Evolutionary conservation across 805 yeast species (phyloP).

Genomic region (Kodamaea kakaduensis): DNA sequence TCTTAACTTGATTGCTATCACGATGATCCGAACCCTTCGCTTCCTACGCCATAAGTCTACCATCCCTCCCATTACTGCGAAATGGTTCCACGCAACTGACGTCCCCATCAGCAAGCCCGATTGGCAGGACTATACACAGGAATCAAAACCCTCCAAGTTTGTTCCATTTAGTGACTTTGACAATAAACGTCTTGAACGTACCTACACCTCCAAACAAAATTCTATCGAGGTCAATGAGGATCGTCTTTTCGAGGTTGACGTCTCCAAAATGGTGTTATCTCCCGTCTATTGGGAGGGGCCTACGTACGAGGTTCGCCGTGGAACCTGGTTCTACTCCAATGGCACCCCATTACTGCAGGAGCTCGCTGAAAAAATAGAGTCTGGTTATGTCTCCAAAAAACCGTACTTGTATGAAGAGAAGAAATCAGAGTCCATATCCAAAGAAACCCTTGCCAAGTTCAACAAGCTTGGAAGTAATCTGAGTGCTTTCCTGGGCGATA

Average conservation of each 20-base stretch:
- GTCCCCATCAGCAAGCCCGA: conserved; percentile 66
- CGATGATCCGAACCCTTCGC: conserved; percentile 6
- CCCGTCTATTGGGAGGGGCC: conserved; percentile 93
- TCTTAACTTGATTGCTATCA: conserved; percentile 5
- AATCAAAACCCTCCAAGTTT: conserved; percentile 53
- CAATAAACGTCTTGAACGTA: conserved; percentile 55
- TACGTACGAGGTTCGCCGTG: conserved; percentile 73
- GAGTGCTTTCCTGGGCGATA: conserved; percentile 7
- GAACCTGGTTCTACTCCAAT: conserved; percentile 71
- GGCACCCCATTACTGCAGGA: conserved; percentile 51
- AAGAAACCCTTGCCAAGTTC: conserved; percentile 19
- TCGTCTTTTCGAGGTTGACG: conserved; percentile 67
- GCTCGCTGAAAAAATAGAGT: conserved; percentile 58
- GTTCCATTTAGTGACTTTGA: conserved; percentile 65
- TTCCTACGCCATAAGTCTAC: background rate
- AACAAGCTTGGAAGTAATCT: conserved; percentile 13
- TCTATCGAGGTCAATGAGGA: conserved; percentile 74
- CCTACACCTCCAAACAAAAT: conserved; percentile 22
- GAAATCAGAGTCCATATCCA: conserved; percentile 8
- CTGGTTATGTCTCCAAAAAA: conserved; percentile 38
- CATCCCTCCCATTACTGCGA: conserved; percentile 12
- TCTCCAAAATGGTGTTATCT: conserved; percentile 47
- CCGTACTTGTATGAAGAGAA: conserved; percentile 9
- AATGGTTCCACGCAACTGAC: conserved; percentile 87
- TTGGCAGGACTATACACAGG: conserved; percentile 50